These are phyloP conservation scores for Reutealis trisperma DNA, from an alignment of 345 rosid genomes.

Conservation along the genomic window DNA sequence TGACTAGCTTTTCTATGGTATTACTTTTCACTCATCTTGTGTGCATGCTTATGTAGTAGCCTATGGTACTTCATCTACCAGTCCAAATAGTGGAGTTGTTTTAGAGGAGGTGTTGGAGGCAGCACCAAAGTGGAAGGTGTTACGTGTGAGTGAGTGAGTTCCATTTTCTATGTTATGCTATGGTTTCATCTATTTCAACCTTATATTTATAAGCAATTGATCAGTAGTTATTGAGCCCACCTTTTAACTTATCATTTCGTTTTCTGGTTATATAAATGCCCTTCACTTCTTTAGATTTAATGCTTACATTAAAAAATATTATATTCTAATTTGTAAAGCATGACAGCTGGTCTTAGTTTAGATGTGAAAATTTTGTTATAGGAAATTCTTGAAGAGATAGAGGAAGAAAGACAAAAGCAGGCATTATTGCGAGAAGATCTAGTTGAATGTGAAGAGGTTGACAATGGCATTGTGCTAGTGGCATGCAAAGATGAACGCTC, in stretches of 20 bases:
- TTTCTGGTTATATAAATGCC: background rate
- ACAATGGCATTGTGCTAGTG: slow-evolving; percentile 70
- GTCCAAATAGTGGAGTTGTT: slow-evolving; percentile 40
- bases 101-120: slow-evolving; percentile 80
- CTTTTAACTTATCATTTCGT: background rate
- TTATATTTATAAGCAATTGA: background rate
- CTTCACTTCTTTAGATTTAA: background rate
- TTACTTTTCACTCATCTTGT: slow-evolving; percentile 13
- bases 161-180: slow-evolving; percentile 39
- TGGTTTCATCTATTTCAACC: slow-evolving; percentile 11
- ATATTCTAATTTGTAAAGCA: background rate
- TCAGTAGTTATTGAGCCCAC: background rate
- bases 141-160: slow-evolving; percentile 96
- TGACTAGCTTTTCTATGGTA: background rate
- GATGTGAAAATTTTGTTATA: slow-evolving; percentile 31
- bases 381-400: slow-evolving; percentile 87
- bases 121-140: slow-evolving; percentile 98
- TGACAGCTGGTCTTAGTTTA: slow-evolving; percentile 8
- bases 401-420: slow-evolving; percentile 70
- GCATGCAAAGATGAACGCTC: slow-evolving; percentile 94
- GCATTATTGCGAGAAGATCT: slow-evolving; percentile 36
- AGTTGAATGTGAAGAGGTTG: slow-evolving; percentile 44
- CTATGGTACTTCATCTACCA: slow-evolving; percentile 46
- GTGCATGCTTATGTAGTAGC: slow-evolving; percentile 32
- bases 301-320: background rate